Evolutionary conservation across 257 asterid genomes (phyloP), one percentile per base, ranked within the genome.

Genomic region (Haberlea rhodopensis): DNA sequence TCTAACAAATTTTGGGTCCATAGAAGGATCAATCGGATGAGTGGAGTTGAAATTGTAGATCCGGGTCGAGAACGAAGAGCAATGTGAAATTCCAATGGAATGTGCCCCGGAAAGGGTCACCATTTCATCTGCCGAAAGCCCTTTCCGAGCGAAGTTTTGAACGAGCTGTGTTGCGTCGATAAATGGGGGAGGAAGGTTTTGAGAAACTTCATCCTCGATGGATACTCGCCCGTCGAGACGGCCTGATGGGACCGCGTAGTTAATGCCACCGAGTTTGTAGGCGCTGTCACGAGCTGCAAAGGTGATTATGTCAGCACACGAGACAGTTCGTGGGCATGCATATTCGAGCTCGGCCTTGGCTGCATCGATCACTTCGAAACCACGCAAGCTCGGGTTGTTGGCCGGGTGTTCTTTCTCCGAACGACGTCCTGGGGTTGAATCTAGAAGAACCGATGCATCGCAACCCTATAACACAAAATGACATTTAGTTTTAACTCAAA

Each of bases 91-190:
- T 10, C 87, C 84, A 19, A 81, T 62, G 22, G 84, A 78, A 49
- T 81, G 84, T n/a, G 87, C 84, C 8, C 87, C 84, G 0, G 84
- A 81, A 19, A 81, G 87, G 0, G 80, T 76, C 16, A 81, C 82
- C 84, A 81, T 70, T 1, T 76, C 84, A n/a, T 78, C 76, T 0
- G 32, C 3, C 6, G 80, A 64, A 0, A 81, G 77, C 31, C 84
- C 80, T 54, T 81, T 81, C 16, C 49, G 28, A 0, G 69, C 70
- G 11, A 81, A 81, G 23, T 32, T 72, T 45, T 69, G 54, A 37
- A 57, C 54, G 0, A 78, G 75, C 2, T 78, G 78, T 7, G 2
- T 0, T 13, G 75, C 73, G 8, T 65, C 65, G 57, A 62, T 68
- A 21, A 48, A 53, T 6, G 62, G 65, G 0, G 69, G 46, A 0